Percentiles rank a stretch among this genome's conserved stretches.
Evolutionary conservation across 306 rosid genomes (phyloP).

Genomic region (Cucumis cinereus): DNA sequence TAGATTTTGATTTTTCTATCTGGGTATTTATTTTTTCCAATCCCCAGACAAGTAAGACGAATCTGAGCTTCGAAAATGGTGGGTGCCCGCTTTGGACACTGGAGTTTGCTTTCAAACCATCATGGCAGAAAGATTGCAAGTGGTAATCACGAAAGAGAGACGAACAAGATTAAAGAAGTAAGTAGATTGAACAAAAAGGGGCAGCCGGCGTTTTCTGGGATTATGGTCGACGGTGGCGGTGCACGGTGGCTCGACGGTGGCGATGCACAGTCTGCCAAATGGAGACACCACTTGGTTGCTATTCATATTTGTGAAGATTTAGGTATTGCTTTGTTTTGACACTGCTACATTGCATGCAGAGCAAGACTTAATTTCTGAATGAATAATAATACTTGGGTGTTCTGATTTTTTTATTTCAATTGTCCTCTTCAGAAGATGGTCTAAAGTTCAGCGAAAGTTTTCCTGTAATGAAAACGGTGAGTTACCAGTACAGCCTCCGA

Average conservation of each 20-base stretch:
- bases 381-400: background rate
- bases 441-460: background rate
- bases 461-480: background rate
- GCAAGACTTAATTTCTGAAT: background rate
- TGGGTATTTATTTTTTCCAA: background rate
- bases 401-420: background rate
- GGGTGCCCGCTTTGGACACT: background rate
- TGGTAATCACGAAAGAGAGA: background rate
- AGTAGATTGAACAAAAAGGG: background rate
- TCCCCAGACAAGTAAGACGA: background rate
- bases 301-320: background rate
- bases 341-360: background rate
- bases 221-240: background rate
- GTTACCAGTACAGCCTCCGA: background rate
- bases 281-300: background rate
- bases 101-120: background rate
- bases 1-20: background rate
- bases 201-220: background rate
- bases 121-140: background rate
- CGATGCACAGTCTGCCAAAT: background rate
- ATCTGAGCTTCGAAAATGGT: background rate
- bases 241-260: background rate
- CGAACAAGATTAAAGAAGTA: background rate
- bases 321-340: background rate
- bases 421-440: background rate